Evolutionary conservation across 306 rosid genomes (phyloP).

Genomic region (Cotoneaster glaucophyllus): DNA sequence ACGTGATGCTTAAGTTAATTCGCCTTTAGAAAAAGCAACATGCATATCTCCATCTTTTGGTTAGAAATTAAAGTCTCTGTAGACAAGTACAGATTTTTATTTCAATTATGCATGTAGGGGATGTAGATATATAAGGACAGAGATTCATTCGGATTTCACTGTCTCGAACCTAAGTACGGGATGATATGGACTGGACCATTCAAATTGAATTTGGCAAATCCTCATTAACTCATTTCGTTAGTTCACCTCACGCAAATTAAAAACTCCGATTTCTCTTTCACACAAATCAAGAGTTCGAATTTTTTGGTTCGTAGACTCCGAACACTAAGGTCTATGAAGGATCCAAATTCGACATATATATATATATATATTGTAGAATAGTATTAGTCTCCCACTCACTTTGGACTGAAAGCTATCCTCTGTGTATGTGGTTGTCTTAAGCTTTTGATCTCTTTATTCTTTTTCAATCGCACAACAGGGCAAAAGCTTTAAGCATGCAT

Average conservation of each 20-base stretch:
- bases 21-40: neutral
- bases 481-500: neutral
- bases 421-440: neutral
- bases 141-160: too few relatives aligned
- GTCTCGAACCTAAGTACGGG: too few relatives aligned
- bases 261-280: too few relatives aligned
- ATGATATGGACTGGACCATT: too few relatives aligned
- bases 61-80: neutral
- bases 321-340: too few relatives aligned
- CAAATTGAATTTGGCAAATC: too few relatives aligned
- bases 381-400: neutral
- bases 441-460: neutral
- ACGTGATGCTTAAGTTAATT: neutral
- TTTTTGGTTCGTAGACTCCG: fast-evolving
- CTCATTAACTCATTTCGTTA: too few relatives aligned
- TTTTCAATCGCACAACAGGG: neutral
- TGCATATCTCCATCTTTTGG: neutral
- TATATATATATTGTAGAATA: neutral
- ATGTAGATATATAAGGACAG: neutral
- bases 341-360: too few relatives aligned
- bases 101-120: neutral
- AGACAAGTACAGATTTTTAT: slow-evolving; percentile 6
- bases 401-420: slow-evolving; percentile 4
- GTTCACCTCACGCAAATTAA: too few relatives aligned
- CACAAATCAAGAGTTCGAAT: too few relatives aligned